Percentiles rank a stretch among this genome's conserved stretches.
Evolutionary conservation across 2,329 filamentous ascomycete species (phyloP).

Genomic region (Chrysosporium keratinophilum): DNA sequence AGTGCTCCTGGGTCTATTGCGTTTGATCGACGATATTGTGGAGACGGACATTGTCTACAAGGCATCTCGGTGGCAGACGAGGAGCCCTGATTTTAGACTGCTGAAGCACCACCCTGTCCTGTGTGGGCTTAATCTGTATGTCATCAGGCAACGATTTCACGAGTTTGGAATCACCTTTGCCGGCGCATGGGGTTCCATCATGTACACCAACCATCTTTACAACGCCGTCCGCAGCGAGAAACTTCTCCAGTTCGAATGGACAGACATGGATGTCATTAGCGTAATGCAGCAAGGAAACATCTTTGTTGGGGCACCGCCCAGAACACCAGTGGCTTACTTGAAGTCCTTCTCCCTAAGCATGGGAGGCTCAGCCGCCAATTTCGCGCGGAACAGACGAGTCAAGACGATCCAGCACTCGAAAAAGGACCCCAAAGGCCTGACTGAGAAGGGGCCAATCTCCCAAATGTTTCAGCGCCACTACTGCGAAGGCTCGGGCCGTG

Average conservation of each 20-base stretch:
- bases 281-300: constrained; percentile 26
- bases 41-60: constrained; percentile 19
- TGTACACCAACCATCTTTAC: constrained; percentile 35
- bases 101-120: constrained; percentile 31
- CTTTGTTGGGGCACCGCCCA: constrained; percentile 31
- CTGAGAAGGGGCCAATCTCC: constrained; percentile 25
- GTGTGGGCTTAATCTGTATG: constrained; percentile 32
- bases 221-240: constrained; percentile 30
- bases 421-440: constrained; percentile 25
- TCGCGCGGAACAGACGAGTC: constrained; percentile 20
- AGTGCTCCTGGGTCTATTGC: constrained; percentile 15
- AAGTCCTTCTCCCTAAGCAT: constrained; percentile 33
- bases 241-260: constrained; percentile 26
- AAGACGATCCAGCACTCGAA: constrained; percentile 19
- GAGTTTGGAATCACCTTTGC: constrained; percentile 27
- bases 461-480: constrained; percentile 33
- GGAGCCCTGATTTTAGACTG: constrained; percentile 21
- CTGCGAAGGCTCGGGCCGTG: constrained; percentile 17
- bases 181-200: constrained; percentile 34
- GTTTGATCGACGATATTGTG: constrained; percentile 19
- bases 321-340: constrained; percentile 25
- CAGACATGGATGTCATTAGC: constrained; percentile 33
- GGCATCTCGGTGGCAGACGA: constrained; percentile 13
- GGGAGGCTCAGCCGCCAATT: constrained; percentile 27
- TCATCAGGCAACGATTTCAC: constrained; percentile 26